phyloP scores from a whole-genome alignment of 345 rosid species.

The Eucalyptus leucophloia region DNA sequence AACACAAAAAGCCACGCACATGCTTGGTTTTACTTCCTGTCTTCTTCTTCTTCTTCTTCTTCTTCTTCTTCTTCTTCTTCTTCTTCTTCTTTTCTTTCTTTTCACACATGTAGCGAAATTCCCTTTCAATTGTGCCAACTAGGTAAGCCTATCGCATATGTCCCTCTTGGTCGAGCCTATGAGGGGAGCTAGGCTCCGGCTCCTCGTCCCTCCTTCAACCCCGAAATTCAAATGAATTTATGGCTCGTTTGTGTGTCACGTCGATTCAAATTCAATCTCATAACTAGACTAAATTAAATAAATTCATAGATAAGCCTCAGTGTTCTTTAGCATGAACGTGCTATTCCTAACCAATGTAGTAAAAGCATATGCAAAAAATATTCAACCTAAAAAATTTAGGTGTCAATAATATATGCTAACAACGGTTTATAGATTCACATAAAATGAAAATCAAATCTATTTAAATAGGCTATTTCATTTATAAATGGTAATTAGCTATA shows the following conservation, averaged over 20 bases:
- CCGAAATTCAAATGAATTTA: too few species aligned
- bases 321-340: too few species aligned
- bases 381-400: not conserved
- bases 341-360: not conserved
- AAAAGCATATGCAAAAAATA: not conserved
- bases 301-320: accelerated
- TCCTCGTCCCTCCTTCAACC: accelerated
- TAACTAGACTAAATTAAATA: not conserved
- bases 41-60: too few species aligned
- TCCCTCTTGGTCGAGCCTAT: not conserved
- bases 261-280: not conserved
- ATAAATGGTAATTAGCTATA: too few species aligned
- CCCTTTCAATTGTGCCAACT: accelerated
- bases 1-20: not conserved
- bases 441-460: not conserved
- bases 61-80: too few species aligned
- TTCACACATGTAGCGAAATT: accelerated
- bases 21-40: not conserved
- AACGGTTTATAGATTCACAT: not conserved
- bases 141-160: accelerated
- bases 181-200: accelerated
- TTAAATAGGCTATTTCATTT: not conserved
- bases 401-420: not conserved
- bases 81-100: not conserved
- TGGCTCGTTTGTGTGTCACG: accelerated